A percentile compares a stretch with the other conserved stretches of the same genome.
These are phyloP conservation scores for Catharanthus roseus DNA, from an alignment of 257 asterid species.

Conservation along the genomic window DNA sequence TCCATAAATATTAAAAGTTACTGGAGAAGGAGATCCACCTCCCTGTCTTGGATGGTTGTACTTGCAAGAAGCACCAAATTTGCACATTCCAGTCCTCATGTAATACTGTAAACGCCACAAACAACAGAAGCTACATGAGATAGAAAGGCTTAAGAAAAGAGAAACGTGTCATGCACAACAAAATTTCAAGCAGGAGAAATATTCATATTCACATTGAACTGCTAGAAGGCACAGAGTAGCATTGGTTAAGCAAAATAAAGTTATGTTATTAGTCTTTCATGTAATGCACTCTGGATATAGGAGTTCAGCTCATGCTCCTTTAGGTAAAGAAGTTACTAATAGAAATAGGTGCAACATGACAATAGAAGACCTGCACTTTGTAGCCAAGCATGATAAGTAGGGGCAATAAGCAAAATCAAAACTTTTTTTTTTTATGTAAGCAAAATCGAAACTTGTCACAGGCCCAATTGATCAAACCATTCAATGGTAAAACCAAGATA, in stretches of 20 bases:
- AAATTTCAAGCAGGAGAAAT: neutral
- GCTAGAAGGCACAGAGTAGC: neutral
- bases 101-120: constrained; percentile 51
- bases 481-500: neutral
- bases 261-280: neutral
- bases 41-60: constrained; percentile 92
- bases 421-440: no score
- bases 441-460: neutral
- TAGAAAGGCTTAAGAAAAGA: neutral
- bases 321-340: neutral
- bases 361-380: neutral
- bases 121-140: constrained; percentile 9
- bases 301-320: neutral
- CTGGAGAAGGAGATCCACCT: constrained; percentile 56
- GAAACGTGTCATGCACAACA: neutral
- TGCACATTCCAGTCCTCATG: constrained; percentile 89
- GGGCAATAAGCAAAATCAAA: neutral
- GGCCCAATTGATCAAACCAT: neutral
- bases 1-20: constrained; percentile 58
- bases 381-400: neutral
- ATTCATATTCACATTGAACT: neutral
- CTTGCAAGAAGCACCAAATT: constrained; percentile 92
- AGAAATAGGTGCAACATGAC: neutral
- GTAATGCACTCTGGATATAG: neutral
- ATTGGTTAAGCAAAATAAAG: neutral